A percentile compares a stretch with the other conserved stretches of the same genome.
phyloP scores from a whole-genome alignment of 2,329 filamentous ascomycete species.

The Colletotrichum plurivorum region DNA sequence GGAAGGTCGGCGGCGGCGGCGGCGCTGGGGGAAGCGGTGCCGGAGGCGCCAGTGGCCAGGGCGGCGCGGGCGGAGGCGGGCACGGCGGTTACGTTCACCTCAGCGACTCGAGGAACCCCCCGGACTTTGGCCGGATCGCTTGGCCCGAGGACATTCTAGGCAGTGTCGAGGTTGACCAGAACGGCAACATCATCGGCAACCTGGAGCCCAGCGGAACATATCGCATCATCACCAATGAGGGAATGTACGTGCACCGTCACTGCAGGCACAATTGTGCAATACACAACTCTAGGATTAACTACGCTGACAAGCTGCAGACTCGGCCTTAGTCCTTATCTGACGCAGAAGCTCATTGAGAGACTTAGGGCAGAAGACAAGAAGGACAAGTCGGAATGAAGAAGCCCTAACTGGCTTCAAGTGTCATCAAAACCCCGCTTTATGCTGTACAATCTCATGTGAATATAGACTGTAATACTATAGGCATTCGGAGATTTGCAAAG shows the following conservation, averaged over 20 bases:
- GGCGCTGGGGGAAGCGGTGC: conserved; percentile 60
- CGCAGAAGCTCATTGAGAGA: conserved; percentile 66
- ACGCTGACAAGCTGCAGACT: conserved; percentile 56
- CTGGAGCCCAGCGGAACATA: conserved; percentile 75
- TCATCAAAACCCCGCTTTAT: no score
- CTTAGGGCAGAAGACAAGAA: conserved; percentile 66
- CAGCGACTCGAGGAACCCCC: conserved; percentile 74
- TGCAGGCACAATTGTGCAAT: no score
- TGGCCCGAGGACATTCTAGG: conserved; percentile 80
- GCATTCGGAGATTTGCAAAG: no score
- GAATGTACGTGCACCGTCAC: conserved; percentile 68
- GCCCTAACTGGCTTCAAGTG: no score
- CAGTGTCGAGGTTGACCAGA: conserved; percentile 73
- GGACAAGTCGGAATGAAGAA: conserved; percentile 34
- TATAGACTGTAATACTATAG: neutral
- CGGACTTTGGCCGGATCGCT: conserved; percentile 77
- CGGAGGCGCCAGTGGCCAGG: conserved; percentile 71
- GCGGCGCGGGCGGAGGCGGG: conserved; percentile 72
- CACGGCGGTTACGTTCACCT: conserved; percentile 76
- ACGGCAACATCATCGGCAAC: conserved; percentile 70
- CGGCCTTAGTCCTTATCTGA: conserved; percentile 68
- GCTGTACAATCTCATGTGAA: no score
- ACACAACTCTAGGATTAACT: neutral
- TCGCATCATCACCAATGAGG: conserved; percentile 74
- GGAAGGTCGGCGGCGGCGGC: conserved; percentile 55